Conservation (phyloP, 495 filamentous ascomycete species). For the Penicillium simplicissimum region DNA sequence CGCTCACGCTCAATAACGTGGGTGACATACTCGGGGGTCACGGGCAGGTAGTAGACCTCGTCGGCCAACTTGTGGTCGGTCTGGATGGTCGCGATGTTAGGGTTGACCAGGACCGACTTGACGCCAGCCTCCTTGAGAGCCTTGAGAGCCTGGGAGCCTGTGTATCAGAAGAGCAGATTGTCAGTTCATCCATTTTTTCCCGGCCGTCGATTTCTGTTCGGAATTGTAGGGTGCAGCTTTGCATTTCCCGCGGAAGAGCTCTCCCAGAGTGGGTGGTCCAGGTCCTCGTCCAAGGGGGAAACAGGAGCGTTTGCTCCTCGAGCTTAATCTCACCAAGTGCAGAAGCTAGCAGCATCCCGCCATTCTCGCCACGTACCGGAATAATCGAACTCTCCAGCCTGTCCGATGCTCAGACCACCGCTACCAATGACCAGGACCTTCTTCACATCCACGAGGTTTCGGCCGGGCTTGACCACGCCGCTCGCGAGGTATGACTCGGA, state of each 20-base stretch:
- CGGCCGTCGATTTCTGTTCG: not conserved
- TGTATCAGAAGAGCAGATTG: conserved; percentile 3
- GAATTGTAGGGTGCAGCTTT: not conserved
- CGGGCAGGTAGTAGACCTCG: conserved; percentile 96
- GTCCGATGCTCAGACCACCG: conserved; percentile 92
- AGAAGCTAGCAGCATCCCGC: not conserved
- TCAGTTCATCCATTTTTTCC: conserved; percentile 7
- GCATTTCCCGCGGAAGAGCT: conserved; percentile 15
- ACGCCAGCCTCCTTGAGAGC: conserved; percentile 95
- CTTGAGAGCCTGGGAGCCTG: conserved; percentile 95
- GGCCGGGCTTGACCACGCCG: conserved; percentile 72
- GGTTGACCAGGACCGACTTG: conserved; percentile 93
- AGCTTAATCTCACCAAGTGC: not conserved
- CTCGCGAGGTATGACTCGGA: conserved; percentile 86
- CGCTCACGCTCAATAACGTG: conserved; percentile 92
- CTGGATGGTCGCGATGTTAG: conserved; percentile 98
- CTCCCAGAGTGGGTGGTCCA: conserved; percentile 3
- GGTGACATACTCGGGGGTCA: conserved; percentile 95
- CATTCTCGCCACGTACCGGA: conserved; percentile 61
- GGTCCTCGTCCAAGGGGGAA: conserved; percentile 8
- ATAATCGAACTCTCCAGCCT: conserved; percentile 97
- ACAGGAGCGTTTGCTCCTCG: not conserved
- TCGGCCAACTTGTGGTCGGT: conserved; percentile 97
- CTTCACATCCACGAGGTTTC: conserved; percentile 83
- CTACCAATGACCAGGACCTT: conserved; percentile 93